Evolutionary conservation across 345 rosid genomes (phyloP), one percentile per base, ranked within the genome.

Genomic region (Rhizophora apiculata): DNA sequence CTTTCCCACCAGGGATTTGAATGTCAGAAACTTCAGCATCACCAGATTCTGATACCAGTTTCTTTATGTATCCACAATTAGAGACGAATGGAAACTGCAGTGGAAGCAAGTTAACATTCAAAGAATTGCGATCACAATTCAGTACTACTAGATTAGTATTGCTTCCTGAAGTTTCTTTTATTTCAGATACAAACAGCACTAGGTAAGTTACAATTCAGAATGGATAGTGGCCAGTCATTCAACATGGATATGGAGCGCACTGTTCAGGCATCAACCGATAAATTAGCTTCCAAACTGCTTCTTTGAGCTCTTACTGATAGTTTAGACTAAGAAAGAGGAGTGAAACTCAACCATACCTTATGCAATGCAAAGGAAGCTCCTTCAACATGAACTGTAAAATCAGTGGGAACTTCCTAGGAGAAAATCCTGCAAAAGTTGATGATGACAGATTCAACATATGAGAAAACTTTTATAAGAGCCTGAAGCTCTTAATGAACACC

Each of bases 381-480:
- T 57, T 87, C 95, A 58, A 84, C 89, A 69, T 84, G 78, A 81
- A 91, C 85, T 0, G 83, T 86, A 68, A 94, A 85, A 84, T 94
- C 97, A 80, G 97, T 94, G 31, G 98, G 62, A 91, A 24, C 89
- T 74, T 94, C 98, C 75, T 94, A 95, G 59, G 96, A 94, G 69
- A 88, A 88, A 71, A 94, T 94, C 98, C 97, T 91, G 89, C 34
- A 70, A 79, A 74, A 71, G 64, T 24, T 58, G 34, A 68, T 62
- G 22, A 21, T 18, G 49, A 65, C 32, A 43, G 16, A 37, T 37
- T 37, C 52, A 73, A 43, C 21, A 32, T n/a, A 2, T 20, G 32
- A 56, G 55, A 30, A 26, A 11, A 65, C 8, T 16, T 6, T 34
- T 57, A 55, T 11, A 19, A 9, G 52, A 51, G 8, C 60, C 60